Evolutionary conservation across 805 yeast genomes (phyloP).

Genomic region (Ogataea paraovalis): DNA sequence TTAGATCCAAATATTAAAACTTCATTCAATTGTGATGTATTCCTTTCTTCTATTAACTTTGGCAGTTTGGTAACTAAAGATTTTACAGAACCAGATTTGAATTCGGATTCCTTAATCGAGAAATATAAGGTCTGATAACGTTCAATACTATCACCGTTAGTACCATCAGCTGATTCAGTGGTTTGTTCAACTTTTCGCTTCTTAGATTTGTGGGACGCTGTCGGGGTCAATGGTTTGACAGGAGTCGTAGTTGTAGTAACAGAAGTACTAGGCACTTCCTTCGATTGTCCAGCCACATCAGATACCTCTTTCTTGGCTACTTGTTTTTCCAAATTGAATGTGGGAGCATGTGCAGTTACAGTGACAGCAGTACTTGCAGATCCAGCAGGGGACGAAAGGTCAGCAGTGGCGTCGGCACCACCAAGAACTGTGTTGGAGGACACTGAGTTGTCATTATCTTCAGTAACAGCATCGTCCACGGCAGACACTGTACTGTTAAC

Average conservation of each 20-base stretch:
- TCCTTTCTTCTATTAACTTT: conserved; percentile 16
- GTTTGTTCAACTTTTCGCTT: conserved; percentile 26
- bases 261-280: background rate
- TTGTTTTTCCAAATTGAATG: background rate
- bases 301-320: background rate
- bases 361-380: background rate
- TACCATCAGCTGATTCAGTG: conserved; percentile 31
- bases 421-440: background rate
- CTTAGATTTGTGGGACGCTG: conserved; percentile 18
- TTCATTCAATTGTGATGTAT: conserved; percentile 9
- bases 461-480: conserved; percentile 1
- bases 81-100: conserved; percentile 35
- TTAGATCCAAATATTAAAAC: conserved; percentile 20
- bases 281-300: background rate
- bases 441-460: background rate
- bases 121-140: conserved; percentile 51
- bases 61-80: conserved; percentile 27
- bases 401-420: background rate
- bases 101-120: conserved; percentile 43
- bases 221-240: background rate
- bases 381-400: background rate
- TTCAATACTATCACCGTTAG: conserved; percentile 40
- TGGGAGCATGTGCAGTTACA: background rate
- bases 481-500: background rate
- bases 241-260: background rate